These are phyloP conservation scores for Alternaria triticina DNA, from an alignment of 2,329 filamentous ascomycete species.

Conservation along the genomic window DNA sequence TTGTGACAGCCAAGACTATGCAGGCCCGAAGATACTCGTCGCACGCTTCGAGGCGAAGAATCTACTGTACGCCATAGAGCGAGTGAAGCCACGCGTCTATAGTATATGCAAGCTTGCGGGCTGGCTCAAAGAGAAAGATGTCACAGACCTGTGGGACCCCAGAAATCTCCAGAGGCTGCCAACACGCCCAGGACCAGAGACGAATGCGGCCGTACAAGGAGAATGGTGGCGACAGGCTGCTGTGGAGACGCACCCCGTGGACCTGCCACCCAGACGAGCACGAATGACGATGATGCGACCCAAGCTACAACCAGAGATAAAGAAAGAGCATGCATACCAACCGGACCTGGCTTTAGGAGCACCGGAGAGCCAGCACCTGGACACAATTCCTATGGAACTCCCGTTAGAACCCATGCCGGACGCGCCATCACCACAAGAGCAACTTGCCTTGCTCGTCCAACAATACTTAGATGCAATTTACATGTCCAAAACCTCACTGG, in stretches of 20 bases:
- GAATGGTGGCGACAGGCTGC: constrained; percentile 45
- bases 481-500: constrained; percentile 70
- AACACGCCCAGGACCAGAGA: constrained; percentile 59
- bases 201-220: background rate
- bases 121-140: constrained; percentile 67
- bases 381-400: constrained; percentile 4
- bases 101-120: constrained; percentile 70
- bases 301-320: constrained; percentile 5
- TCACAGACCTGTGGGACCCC: constrained; percentile 49
- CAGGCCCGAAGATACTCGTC: constrained; percentile 39
- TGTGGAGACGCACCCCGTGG: constrained; percentile 22
- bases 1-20: constrained; percentile 1
- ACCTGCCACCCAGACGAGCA: constrained; percentile 27
- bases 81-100: constrained; percentile 67
- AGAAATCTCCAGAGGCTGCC: constrained; percentile 57
- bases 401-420: constrained; percentile 8
- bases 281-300: constrained; percentile 43
- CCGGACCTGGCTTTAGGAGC: background rate
- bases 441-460: constrained; percentile 59
- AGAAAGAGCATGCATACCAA: constrained; percentile 7
- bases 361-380: background rate
- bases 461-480: constrained; percentile 56
- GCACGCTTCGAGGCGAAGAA: constrained; percentile 59
- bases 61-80: constrained; percentile 80
- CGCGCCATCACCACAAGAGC: constrained; percentile 38